Evolutionary conservation across 139 green algal genomes (phyloP), one percentile per base, ranked within the genome.

Genomic region (Mesostigma viride): DNA sequence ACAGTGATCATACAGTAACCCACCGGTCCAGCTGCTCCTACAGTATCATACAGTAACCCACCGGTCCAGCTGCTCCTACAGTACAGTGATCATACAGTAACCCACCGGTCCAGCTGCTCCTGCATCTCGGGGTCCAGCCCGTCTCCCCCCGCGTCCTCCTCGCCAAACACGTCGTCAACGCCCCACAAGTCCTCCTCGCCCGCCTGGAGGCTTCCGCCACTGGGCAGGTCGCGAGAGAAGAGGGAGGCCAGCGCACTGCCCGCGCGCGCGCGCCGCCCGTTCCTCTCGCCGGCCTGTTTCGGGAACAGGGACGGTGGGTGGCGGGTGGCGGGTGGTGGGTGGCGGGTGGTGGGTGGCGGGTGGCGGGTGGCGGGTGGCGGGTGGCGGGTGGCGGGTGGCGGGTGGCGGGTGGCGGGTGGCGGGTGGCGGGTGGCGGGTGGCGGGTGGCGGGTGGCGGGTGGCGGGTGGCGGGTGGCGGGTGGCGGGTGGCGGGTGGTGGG

Each of bases 111-210:
- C 24, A 75, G 28, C 3, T 64, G 34, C 45, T 75, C 64, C 28
- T 46, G 69, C 31, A 63, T 30, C n/a, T 33, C 62, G 6, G 68
- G 68, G 70, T 75, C 68, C 30, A 75, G 48, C 27, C 45, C 57
- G 3, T 80, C 74, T 46, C 65, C 11, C 24, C 71, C 74, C 22
- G 8, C 46, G 32, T 71, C 67, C 20, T 71, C 68, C 4, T 81
- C 72, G 34, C 59, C 68, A 74, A 75, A 72, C 8, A 67, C 11
- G 61, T 35, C 28, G 35, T 66, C 26, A 69, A 28, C 51, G 17
- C 5, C 5, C 24, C 4, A 24, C n/a, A 64, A 6, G 17, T 4
- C 3, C 24, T 64, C 11, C 22, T 20, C n/a, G 17, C 17, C n/a
- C 11, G 4, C 51, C 24, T 31, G 36, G 6, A 48, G 36, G 6